phyloP scores from a whole-genome alignment of 352 stramenopile species.

The Phytophthora ohioensis region DNA sequence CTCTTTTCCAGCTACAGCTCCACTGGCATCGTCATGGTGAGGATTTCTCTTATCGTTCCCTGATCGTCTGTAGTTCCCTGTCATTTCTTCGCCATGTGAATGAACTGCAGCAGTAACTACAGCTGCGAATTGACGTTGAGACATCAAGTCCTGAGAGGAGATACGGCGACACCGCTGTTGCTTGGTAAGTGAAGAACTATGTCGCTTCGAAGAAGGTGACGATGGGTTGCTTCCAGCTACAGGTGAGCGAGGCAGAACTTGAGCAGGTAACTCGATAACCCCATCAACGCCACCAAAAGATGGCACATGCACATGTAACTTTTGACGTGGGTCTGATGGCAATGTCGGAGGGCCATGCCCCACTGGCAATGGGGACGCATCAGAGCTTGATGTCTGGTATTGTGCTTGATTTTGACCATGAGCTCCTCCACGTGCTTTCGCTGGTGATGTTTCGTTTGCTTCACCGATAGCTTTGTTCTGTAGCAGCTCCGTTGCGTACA shows the following conservation, averaged over 20 bases:
- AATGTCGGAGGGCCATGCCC: slow-evolving; percentile 61
- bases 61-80: slow-evolving; percentile 6
- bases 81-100: slow-evolving; percentile 6
- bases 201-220: slow-evolving; percentile 20
- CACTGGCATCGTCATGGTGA: neutral
- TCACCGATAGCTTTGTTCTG: slow-evolving; percentile 44
- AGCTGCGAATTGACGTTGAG: slow-evolving; percentile 54
- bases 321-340: slow-evolving; percentile 59
- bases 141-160: slow-evolving; percentile 49
- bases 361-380: slow-evolving; percentile 35
- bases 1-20: slow-evolving; percentile 16
- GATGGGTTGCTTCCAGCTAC: slow-evolving; percentile 3
- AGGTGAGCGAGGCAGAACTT: slow-evolving; percentile 2
- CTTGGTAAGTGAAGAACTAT: slow-evolving; percentile 32
- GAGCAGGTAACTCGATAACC: slow-evolving; percentile 58
- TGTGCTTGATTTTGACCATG: slow-evolving; percentile 13
- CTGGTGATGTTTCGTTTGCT: slow-evolving; percentile 17
- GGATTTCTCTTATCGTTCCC: slow-evolving; percentile 25
- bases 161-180: slow-evolving; percentile 48
- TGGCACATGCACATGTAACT: slow-evolving; percentile 67
- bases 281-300: slow-evolving; percentile 65
- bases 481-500: slow-evolving; percentile 66
- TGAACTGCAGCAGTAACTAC: slow-evolving; percentile 34
- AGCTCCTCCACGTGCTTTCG: slow-evolving; percentile 19
- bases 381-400: neutral